A percentile compares a stretch with the other conserved stretches of the same genome.
Conservation (phyloP, 2,329 filamentous ascomycete genomes). For the Sarocladiaceae sp. region DNA sequence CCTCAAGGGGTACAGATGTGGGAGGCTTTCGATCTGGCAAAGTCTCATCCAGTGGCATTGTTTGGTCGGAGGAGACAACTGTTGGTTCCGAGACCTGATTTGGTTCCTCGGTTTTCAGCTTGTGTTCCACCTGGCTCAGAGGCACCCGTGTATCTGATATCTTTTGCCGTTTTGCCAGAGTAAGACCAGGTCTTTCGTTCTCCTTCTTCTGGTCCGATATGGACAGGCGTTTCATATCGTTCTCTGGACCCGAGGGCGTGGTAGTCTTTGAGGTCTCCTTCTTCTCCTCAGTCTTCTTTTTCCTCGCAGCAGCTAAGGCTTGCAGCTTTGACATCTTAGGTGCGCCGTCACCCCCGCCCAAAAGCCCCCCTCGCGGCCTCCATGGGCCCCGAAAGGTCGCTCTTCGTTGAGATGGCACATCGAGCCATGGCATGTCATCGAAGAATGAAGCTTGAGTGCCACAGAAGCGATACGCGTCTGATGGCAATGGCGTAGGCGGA, state of each 20-base stretch:
- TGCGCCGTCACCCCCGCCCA: constrained; percentile 65
- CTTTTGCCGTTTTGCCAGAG: constrained; percentile 20
- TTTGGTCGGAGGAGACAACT: too few relatives aligned
- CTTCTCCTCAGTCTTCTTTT: constrained; percentile 70
- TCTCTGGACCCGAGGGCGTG: constrained; percentile 16
- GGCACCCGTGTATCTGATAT: constrained; percentile 8
- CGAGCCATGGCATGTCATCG: constrained; percentile 77
- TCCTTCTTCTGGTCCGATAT: constrained; percentile 25
- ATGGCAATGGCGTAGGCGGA: background rate
- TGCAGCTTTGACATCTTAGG: constrained; percentile 85
- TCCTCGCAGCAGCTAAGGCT: constrained; percentile 77
- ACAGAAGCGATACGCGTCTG: background rate
- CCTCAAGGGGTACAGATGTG: too few relatives aligned
- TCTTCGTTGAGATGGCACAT: constrained; percentile 59
- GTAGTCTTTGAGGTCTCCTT: constrained; percentile 23
- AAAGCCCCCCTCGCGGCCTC: constrained; percentile 56
- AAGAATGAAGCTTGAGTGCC: constrained; percentile 44
- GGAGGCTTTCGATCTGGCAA: background rate
- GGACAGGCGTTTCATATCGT: constrained; percentile 24
- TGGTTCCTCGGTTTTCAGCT: background rate
- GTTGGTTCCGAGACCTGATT: too few relatives aligned
- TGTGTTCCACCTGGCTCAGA: background rate
- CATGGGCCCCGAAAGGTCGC: constrained; percentile 55
- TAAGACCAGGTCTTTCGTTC: constrained; percentile 14
- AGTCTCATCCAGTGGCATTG: too few relatives aligned